Conservation (phyloP, 306 rosid species). For the Pterocarpus macrocarpus region DNA sequence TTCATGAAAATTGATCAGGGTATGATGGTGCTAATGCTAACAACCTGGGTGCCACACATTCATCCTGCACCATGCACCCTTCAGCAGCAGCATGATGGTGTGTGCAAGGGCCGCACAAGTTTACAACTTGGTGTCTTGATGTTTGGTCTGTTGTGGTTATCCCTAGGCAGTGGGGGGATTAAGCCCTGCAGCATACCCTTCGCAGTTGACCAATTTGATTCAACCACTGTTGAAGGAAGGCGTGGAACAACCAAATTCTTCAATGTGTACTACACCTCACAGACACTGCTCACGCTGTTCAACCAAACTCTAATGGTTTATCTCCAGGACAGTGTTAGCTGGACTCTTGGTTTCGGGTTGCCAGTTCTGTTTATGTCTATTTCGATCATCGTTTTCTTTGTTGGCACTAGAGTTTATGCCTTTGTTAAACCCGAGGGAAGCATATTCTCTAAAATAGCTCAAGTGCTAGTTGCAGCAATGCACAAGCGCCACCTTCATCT, state of each 20-base stretch:
- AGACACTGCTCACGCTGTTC: slow-evolving; percentile 50
- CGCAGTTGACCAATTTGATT: slow-evolving; percentile 64
- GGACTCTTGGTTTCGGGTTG: slow-evolving; percentile 72
- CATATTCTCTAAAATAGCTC: slow-evolving; percentile 50
- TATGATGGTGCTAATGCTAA: slow-evolving; percentile 61
- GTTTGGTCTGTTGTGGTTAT: slow-evolving; percentile 50
- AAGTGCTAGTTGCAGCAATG: slow-evolving; percentile 63
- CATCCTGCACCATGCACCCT: slow-evolving; percentile 69
- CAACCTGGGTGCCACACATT: slow-evolving; percentile 63
- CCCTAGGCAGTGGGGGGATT: slow-evolving; percentile 50
- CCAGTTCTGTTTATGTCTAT: slow-evolving; percentile 55
- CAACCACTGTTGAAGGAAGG: slow-evolving; percentile 61
- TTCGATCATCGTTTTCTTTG: slow-evolving; percentile 56
- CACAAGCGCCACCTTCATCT: slow-evolving; percentile 57
- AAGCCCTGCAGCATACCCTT: slow-evolving; percentile 54
- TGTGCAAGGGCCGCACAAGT: slow-evolving; percentile 47
- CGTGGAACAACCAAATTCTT: slow-evolving; percentile 58
- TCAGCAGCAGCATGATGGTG: slow-evolving; percentile 15
- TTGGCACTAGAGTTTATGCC: slow-evolving; percentile 57
- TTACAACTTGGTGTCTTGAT: slow-evolving; percentile 52
- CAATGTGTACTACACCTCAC: slow-evolving; percentile 60
- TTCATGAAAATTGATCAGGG: slow-evolving; percentile 53
- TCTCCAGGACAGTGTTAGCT: slow-evolving; percentile 66
- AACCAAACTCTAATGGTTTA: slow-evolving; percentile 61
- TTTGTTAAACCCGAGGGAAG: slow-evolving; percentile 61